These are phyloP conservation scores for Phyllosticta citriasiana DNA, from an alignment of 2,329 filamentous ascomycete species.

Conservation along the genomic window DNA sequence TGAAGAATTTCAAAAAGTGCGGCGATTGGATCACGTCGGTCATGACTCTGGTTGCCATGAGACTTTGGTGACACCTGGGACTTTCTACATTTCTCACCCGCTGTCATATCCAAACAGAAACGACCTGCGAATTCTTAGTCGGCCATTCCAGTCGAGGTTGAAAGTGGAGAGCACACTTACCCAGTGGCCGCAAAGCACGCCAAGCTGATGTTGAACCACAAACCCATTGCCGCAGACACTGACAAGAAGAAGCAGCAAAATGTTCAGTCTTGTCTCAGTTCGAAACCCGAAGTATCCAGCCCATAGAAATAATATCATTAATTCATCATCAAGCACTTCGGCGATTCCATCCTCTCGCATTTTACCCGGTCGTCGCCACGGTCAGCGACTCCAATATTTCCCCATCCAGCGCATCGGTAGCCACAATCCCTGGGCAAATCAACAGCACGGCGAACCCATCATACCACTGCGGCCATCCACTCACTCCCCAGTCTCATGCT, in stretches of 20 bases:
- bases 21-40: conserved; percentile 45
- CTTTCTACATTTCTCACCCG: conserved; percentile 3
- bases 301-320: not conserved
- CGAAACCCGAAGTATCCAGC: not conserved
- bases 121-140: conserved; percentile 18
- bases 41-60: conserved; percentile 19
- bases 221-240: conserved; percentile 26
- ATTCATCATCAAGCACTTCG: not conserved
- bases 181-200: conserved; percentile 34
- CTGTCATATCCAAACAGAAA: conserved; percentile 34
- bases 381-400: not conserved
- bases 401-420: not conserved
- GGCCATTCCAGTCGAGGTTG: not conserved
- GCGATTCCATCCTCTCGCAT: not conserved
- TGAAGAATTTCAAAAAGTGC: conserved; percentile 49
- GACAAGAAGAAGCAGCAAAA: not conserved
- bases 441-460: conserved; percentile 4
- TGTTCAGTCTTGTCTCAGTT: not conserved
- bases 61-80: conserved; percentile 14
- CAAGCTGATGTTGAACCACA: conserved; percentile 32
- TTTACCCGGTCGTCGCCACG: conserved; percentile 2
- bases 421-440: conserved; percentile 7
- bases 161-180: not conserved
- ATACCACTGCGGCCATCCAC: not conserved
- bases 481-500: not conserved